Evolutionary conservation across 352 stramenopile genomes (phyloP), one percentile per base, ranked within the genome.

Genomic region (Phytophthora europaea): DNA sequence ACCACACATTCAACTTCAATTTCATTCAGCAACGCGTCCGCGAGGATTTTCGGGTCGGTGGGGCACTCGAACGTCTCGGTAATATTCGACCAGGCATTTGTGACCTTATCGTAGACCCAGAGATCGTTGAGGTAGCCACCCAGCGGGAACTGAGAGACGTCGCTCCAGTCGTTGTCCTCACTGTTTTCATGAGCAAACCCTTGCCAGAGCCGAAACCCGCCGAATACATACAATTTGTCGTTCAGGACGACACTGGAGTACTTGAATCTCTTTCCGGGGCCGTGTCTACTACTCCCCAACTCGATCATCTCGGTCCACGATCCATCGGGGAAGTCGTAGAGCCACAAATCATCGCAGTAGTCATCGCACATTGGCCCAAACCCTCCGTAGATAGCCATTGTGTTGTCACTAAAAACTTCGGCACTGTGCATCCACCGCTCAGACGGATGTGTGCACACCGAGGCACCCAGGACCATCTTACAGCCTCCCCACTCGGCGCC

Each of bases 291-390:
- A 66, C 85, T 92, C n/a, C 85, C 85, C 20, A 94, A 56, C 72
- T 92, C 83, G 60, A 89, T 90, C 80, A 95, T 87, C 72, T 98
- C 80, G 36, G 88, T 98, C 94, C 94, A 99, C 43, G 88, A 79
- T 64, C 96, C 94, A 74, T 97, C 87, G 0, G 76, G 75, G 59
- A 99, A 90, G 75, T 99, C 92, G 58, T 98, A 99, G 13, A 97
- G 71, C 97, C 97, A 99, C 73, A 99, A 83, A 79, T 99, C 97
- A 73, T 98, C 84, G 78, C 97, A 99, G 67, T 99, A 99, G 74
- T 99, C 97, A 43, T 92, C 87, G 69, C 97, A 99, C 31, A 96
- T 78, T 7, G 92, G 86, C 0, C 85, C 91, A 65, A 98, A 99
- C 9, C 97, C 97, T 28, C 96, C 97, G 72, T 98, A 99, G 43